Base-by-base conservation (phyloP, 1,284 basidiomycete genomes). In the Ceratobasidium sp. region DNA sequence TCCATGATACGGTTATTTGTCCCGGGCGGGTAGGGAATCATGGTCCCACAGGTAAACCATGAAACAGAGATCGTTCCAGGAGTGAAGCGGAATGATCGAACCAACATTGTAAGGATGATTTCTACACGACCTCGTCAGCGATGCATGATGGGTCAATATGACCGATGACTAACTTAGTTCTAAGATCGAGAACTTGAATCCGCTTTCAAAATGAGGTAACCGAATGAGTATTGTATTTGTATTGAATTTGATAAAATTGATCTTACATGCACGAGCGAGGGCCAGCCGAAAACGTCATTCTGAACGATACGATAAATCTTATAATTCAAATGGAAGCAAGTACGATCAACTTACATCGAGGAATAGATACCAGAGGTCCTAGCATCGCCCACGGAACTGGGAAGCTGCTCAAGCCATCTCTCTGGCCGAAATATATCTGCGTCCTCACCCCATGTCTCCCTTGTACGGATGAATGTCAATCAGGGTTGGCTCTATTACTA, bases 371-470 rank as follows among this genome's bases (percentile, higher is more conserved):
- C 60, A 1, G 60, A 34, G 13, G 32, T 27, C 20, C 29, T 49
- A 20, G 60, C 60, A 20, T 64, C 60, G 3, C 20, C 17, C 10
- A 64, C 60, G 2, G 60, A 64, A 6, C 20, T 13, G 12, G 60
- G 60, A 15, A 64, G 20, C 17, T 17, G 7, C 17, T 52, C 45
- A 13, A 64, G 60, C 60, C 60, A 64, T 32, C 60, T 1, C n/a
- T 64, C 60, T 8, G 60, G 60, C 32, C 34, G 10, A 22, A 64
- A 64, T 52, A 3, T 32, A 29, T 52, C 47, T 12, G 60, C 60
- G 29, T 64, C 60, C 17, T 64, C 45, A 3, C 60, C 60, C 60
- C 60, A 64, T 3, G 47, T 64, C 15, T 64, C 60, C 34, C 60
- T 60, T 25, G 7, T 5, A 57, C 8, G 17, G 8, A 40, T 40